Evolutionary conservation across 169 alveolate genomes (phyloP).

Genomic region (Plasmodium knowlesi): DNA sequence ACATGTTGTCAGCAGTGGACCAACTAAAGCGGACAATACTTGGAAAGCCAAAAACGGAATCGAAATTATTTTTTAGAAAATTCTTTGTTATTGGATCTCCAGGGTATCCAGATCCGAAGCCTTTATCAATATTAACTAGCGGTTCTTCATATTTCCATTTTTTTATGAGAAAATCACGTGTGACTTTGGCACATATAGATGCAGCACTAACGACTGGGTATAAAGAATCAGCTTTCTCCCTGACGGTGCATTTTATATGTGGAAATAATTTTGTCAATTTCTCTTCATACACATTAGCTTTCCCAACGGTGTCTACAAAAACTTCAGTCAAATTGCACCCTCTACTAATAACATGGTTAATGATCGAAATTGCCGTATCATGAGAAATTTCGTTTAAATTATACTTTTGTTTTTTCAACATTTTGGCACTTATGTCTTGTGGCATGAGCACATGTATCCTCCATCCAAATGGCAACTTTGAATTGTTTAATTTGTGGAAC

Average conservation of each 20-base stretch:
- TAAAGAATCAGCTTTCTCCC: conserved; percentile 96
- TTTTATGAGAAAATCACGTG: conserved; percentile 91
- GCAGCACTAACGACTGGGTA: conserved; percentile 98
- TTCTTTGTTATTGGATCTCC: conserved; percentile 95
- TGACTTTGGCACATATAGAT: conserved; percentile 97
- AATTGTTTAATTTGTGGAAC: conserved; percentile 81
- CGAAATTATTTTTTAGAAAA: conserved; percentile 90
- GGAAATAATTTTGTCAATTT: conserved; percentile 87
- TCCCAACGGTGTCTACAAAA: conserved; percentile 89
- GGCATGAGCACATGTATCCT: conserved; percentile 86
- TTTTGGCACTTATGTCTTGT: conserved; percentile 88
- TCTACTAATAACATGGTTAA: conserved; percentile 79
- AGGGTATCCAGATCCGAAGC: conserved; percentile 88
- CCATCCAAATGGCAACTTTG: conserved; percentile 84
- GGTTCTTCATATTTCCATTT: conserved; percentile 78
- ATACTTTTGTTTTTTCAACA: conserved; percentile 89
- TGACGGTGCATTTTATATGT: conserved; percentile 86
- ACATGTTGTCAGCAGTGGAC: conserved; percentile 88
- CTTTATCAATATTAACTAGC: conserved; percentile 82
- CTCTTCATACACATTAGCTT: conserved; percentile 89
- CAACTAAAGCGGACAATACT: conserved; percentile 90
- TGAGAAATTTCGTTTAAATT: conserved; percentile 93
- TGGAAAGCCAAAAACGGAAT: conserved; percentile 96
- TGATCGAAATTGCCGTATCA: conserved; percentile 90
- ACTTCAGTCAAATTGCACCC: conserved; percentile 75